Base-by-base conservation (phyloP, 179 eudicot species). In the Pouteria campechiana region DNA sequence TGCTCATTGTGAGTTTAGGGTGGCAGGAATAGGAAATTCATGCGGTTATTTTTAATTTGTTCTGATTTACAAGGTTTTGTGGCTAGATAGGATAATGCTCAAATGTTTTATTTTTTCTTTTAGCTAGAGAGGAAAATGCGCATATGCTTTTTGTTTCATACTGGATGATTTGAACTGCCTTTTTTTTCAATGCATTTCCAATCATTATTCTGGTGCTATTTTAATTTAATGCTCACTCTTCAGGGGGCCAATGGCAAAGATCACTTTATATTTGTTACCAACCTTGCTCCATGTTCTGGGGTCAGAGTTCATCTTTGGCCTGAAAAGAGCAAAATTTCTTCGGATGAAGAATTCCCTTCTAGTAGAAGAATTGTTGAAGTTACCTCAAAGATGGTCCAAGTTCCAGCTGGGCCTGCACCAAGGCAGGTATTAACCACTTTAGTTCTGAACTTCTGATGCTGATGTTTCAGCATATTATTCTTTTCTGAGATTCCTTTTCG, bases 341-440 rank as follows among this genome's bases (percentile, higher is more conserved):
- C 75, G 14, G 74, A 73, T 32, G n/a, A n/a, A n/a, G n/a, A n/a
- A n/a, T 33, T 55, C 31, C 68, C 85, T 39, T 48, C 46, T 38
- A 69, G 70, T 49, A 65, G 57, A 69, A 74, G 81, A 68, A 76
- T 71, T 32, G 41, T 70, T 41, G 99, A 90, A 60, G 73, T 90
- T 53, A 90, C 99, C 34, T 70, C 86, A 66, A 86, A 76, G 57
- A 64, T 79, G 82, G 73, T 80, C 34, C 84, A 79, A 41, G 75
- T 90, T 58, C 99, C 96, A 36, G 79, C 94, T 48, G 96, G 99
- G 44, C 81, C 96, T 60, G 82, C 81, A 50, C 96, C 99, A 67
- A 87, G 66, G 83, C 99, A 90, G 96, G 99, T 90, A 88, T 20
- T 27, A 12, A 20, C n/a, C 30, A 32, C 3, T 35, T 18, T 32